Evolutionary conservation across 805 yeast genomes (phyloP).

Genomic region (Ogataea saltuana): DNA sequence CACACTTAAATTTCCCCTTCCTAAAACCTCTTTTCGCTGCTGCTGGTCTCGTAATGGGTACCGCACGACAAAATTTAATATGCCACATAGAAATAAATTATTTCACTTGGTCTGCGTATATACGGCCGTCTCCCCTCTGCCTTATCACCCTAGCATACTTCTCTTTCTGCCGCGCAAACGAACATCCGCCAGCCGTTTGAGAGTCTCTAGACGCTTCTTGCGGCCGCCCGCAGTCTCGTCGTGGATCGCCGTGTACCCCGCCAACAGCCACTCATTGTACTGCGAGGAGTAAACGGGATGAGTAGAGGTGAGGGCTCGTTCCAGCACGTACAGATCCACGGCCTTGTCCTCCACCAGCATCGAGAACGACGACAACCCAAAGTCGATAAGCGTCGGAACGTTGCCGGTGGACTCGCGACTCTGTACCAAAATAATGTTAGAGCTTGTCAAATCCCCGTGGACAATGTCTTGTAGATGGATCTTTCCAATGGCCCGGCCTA

Average conservation of each 20-base stretch:
- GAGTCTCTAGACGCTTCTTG: slow-evolving; percentile 49
- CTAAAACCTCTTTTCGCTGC: neutral
- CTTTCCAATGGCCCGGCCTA: slow-evolving; percentile 68
- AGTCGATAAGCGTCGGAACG: slow-evolving; percentile 77
- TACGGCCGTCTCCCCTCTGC: neutral
- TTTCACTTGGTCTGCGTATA: no score
- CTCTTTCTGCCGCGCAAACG: slow-evolving; percentile 92
- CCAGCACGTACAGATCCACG: slow-evolving; percentile 93
- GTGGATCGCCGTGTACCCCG: slow-evolving; percentile 59
- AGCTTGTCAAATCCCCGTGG: slow-evolving; percentile 93
- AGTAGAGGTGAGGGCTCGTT: slow-evolving; percentile 87
- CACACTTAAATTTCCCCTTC: slow-evolving; percentile 1
- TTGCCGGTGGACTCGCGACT: slow-evolving; percentile 20
- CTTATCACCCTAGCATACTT: slow-evolving; percentile 73
- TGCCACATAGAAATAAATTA: no score
- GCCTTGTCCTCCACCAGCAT: slow-evolving; percentile 87
- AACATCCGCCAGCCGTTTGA: slow-evolving; percentile 75
- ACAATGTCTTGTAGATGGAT: slow-evolving; percentile 77
- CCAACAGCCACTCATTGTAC: slow-evolving; percentile 69
- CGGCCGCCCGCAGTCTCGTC: slow-evolving; percentile 36
- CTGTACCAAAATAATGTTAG: slow-evolving; percentile 65
- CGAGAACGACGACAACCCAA: slow-evolving; percentile 83
- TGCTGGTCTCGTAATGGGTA: no score
- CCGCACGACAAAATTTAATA: no score
- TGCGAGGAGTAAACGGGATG: slow-evolving; percentile 71